Evolutionary conservation across 2,329 filamentous ascomycete genomes (phyloP).

Genomic region (Verticillium klebahnii): DNA sequence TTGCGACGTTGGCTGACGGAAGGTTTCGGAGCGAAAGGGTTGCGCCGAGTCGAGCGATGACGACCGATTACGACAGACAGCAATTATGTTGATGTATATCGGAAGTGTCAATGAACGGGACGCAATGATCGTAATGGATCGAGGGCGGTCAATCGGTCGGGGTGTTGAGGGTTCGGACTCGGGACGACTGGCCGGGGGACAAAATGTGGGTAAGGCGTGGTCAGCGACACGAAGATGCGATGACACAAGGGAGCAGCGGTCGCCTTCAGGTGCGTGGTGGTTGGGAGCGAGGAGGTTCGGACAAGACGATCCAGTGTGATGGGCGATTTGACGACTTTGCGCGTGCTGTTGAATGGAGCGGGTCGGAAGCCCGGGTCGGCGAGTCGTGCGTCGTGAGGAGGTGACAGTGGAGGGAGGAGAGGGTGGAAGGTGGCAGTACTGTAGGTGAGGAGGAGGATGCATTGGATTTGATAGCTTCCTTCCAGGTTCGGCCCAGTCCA

Average conservation of each 20-base stretch:
- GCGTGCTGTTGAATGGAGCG: background rate
- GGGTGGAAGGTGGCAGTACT: background rate
- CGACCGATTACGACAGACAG: background rate
- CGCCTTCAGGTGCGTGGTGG: background rate
- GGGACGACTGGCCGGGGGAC: background rate
- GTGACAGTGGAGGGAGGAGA: background rate
- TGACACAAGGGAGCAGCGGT: background rate
- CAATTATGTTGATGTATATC: background rate
- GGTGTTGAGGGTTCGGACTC: background rate
- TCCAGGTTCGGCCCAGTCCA: background rate
- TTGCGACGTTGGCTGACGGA: background rate
- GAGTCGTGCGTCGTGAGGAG: background rate
- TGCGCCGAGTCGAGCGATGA: background rate
- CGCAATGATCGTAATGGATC: background rate
- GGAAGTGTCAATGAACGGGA: background rate
- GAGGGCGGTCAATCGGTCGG: background rate
- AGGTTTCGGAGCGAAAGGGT: background rate
- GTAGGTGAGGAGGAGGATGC: background rate
- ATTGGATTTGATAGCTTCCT: slow-evolving; percentile 1
- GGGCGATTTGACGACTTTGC: background rate
- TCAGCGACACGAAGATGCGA: slow-evolving; percentile 1
- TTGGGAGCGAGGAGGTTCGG: background rate
- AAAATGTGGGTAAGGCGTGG: slow-evolving; percentile 2
- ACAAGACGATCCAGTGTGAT: background rate
- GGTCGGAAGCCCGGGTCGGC: background rate